Evolutionary conservation across 2,329 filamentous ascomycete species (phyloP).

Genomic region (Polychaeton citri): DNA sequence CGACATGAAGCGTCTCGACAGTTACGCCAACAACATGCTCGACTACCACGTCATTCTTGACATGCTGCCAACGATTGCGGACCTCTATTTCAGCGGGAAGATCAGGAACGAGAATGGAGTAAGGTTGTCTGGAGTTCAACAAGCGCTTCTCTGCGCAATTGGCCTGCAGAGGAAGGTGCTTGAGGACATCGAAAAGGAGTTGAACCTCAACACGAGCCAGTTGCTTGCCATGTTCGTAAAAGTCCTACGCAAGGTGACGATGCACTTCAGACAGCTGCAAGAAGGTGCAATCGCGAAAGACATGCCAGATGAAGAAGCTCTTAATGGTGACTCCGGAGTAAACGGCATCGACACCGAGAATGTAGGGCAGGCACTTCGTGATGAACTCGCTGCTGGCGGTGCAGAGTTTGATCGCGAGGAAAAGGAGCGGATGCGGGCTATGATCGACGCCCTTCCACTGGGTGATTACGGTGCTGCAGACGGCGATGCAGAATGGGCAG

Average conservation of each 20-base stretch:
- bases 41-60: constrained; percentile 97
- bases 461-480: constrained; percentile 54
- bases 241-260: constrained; percentile 74
- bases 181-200: constrained; percentile 64
- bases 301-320: constrained; percentile 24
- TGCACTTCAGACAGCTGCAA: constrained; percentile 62
- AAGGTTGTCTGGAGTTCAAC: constrained; percentile 68
- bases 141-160: constrained; percentile 75
- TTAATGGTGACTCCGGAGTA: constrained; percentile 45
- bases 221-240: constrained; percentile 96
- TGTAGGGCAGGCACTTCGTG: constrained; percentile 47
- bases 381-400: constrained; percentile 74
- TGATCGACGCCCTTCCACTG: constrained; percentile 82
- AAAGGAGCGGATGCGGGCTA: constrained; percentile 65
- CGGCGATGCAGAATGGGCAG: constrained; percentile 37
- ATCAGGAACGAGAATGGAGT: constrained; percentile 39
- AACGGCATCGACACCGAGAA: constrained; percentile 45
- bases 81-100: constrained; percentile 71
- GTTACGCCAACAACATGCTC: constrained; percentile 91
- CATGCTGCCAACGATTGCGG: constrained; percentile 69
- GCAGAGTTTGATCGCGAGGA: constrained; percentile 56
- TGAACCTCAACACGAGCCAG: constrained; percentile 61
- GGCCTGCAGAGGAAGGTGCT: constrained; percentile 85
- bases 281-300: constrained; percentile 48
- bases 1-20: constrained; percentile 87